A percentile compares a stretch with the other conserved stretches of the same genome.
phyloP scores from a whole-genome alignment of 805 yeast species.

The Wickerhamomyces bovis region DNA sequence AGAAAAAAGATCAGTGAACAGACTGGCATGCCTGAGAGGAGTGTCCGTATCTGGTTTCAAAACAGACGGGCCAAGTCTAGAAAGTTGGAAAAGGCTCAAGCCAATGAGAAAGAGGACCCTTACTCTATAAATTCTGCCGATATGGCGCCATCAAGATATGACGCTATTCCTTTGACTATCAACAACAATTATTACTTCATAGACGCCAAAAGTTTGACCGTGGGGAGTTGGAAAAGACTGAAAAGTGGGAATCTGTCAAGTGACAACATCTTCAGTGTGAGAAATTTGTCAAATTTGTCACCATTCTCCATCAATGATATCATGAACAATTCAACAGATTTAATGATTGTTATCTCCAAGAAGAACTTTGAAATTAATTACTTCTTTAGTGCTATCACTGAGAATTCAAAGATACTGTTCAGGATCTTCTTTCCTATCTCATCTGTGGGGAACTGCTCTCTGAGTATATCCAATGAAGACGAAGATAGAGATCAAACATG shows the following conservation, averaged over 20 bases:
- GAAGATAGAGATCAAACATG: constrained; percentile 25
- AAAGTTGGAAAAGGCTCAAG: constrained; percentile 49
- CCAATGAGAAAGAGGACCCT: constrained; percentile 15
- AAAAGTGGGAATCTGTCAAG: constrained; percentile 50
- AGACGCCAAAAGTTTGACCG: constrained; percentile 62
- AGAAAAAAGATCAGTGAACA: constrained; percentile 63
- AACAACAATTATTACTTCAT: constrained; percentile 66
- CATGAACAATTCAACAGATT: constrained; percentile 61
- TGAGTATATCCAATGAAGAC: constrained; percentile 39
- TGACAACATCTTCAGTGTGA: constrained; percentile 32
- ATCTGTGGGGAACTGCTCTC: constrained; percentile 52
- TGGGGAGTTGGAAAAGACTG: constrained; percentile 77
- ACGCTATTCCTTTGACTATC: constrained; percentile 43
- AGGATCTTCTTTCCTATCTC: constrained; percentile 66
- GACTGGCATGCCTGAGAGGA: constrained; percentile 81
- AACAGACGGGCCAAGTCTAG: constrained; percentile 76
- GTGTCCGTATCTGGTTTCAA: constrained; percentile 92
- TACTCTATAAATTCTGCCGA: constrained; percentile 5
- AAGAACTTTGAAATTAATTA: constrained; percentile 70
- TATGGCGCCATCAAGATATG: constrained; percentile 26
- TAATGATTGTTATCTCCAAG: constrained; percentile 63
- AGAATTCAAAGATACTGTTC: constrained; percentile 56
- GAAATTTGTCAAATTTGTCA: constrained; percentile 52
- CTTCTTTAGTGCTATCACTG: constrained; percentile 69
- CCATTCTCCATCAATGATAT: constrained; percentile 59